A percentile compares a stretch with the other conserved stretches of the same genome.
These are phyloP conservation scores for Suillus bovinus DNA, from an alignment of 768 basidiomycete genomes.

Conservation along the genomic window DNA sequence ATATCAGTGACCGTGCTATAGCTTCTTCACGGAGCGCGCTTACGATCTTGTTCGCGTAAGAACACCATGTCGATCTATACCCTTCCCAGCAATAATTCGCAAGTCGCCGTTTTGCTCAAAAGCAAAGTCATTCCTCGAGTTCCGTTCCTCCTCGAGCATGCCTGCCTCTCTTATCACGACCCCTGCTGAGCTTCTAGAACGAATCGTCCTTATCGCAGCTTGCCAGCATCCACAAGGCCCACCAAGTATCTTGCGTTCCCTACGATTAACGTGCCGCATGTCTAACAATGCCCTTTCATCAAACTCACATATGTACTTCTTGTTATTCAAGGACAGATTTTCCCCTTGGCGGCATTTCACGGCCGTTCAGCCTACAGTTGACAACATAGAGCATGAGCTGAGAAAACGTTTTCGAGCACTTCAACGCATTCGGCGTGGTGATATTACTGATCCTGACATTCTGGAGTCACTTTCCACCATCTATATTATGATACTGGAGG, in stretches of 20 bases:
- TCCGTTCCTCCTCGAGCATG: constrained; percentile 29
- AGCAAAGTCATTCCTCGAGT: constrained; percentile 21
- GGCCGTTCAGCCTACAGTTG: constrained; percentile 22
- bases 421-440: constrained; percentile 42
- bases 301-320: constrained; percentile 36
- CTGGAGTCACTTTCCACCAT: constrained; percentile 51
- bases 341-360: constrained; percentile 43
- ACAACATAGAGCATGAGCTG: constrained; percentile 45
- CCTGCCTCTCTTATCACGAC: constrained; percentile 30
- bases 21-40: not conserved
- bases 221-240: constrained; percentile 32
- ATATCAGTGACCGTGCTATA: constrained; percentile 14
- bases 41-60: constrained; percentile 26
- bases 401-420: constrained; percentile 44
- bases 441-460: constrained; percentile 37
- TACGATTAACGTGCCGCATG: constrained; percentile 36
- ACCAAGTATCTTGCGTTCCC: constrained; percentile 32
- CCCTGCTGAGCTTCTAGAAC: constrained; percentile 37
- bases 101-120: constrained; percentile 29
- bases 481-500: constrained; percentile 60
- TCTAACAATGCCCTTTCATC: constrained; percentile 28
- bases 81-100: constrained; percentile 23
- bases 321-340: constrained; percentile 49
- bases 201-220: constrained; percentile 35
- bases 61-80: constrained; percentile 29